Evolutionary conservation across 2,329 filamentous ascomycete genomes (phyloP).

Genomic region (Alternaria alternata): DNA sequence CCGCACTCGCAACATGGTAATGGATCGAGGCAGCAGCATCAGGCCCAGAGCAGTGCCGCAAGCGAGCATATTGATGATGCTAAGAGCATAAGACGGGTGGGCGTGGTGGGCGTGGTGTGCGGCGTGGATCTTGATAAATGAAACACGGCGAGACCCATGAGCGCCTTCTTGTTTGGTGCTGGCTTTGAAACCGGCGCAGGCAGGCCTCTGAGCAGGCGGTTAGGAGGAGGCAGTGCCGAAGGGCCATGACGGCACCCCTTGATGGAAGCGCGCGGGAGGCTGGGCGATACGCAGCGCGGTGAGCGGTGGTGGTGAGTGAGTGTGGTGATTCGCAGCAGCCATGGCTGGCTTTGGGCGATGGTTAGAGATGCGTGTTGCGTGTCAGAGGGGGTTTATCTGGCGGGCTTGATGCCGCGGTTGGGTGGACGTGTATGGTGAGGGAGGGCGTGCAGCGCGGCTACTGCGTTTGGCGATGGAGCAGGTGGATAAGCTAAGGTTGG

Average conservation of each 20-base stretch:
- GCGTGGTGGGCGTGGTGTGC: constrained; percentile 17
- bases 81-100: constrained; percentile 11
- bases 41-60: constrained; percentile 4
- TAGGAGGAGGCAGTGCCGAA: constrained; percentile 40
- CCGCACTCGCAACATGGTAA: constrained; percentile 8
- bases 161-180: constrained; percentile 37
- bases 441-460: constrained; percentile 20
- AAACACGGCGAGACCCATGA: constrained; percentile 31
- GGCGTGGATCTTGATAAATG: constrained; percentile 32
- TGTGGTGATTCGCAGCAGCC: background rate
- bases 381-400: background rate
- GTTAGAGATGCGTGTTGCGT: background rate
- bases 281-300: constrained; percentile 36
- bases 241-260: constrained; percentile 9
- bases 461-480: constrained; percentile 35
- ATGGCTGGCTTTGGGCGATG: background rate
- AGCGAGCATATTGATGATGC: constrained; percentile 11
- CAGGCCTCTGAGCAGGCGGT: constrained; percentile 31
- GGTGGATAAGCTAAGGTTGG: constrained; percentile 5
- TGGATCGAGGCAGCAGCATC: constrained; percentile 2
- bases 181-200: constrained; percentile 22
- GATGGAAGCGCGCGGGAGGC: constrained; percentile 34
- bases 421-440: background rate
- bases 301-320: background rate
- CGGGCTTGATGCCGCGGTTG: background rate